These are phyloP conservation scores for Fusarium kyushuense DNA, from an alignment of 2,329 filamentous ascomycete genomes.

Conservation along the genomic window DNA sequence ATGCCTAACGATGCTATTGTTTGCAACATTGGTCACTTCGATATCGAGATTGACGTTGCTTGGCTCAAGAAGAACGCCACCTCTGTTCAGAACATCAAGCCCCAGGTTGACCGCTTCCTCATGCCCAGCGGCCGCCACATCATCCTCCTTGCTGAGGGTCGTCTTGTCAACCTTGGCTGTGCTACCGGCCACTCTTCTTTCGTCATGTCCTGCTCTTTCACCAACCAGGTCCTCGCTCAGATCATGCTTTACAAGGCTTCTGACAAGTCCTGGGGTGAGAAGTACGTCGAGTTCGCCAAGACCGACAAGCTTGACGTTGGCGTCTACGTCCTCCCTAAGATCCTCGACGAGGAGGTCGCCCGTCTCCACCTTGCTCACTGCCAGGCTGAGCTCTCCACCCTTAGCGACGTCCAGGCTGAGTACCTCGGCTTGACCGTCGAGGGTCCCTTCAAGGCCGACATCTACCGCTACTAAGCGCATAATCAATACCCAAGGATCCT, in stretches of 20 bases:
- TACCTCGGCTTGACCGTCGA: conserved; percentile 88
- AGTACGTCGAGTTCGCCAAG: conserved; percentile 97
- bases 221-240: conserved; percentile 99
- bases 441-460: conserved; percentile 95
- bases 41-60: conserved; percentile 99
- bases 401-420: conserved; percentile 88
- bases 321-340: conserved; percentile 96
- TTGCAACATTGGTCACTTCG: conserved; percentile 99
- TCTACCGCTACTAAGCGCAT: conserved; percentile 61
- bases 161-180: conserved; percentile 99
- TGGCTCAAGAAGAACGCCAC: conserved; percentile 98
- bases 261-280: conserved; percentile 87
- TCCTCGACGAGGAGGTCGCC: conserved; percentile 98
- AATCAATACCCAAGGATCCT: conserved; percentile 55
- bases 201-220: conserved; percentile 99
- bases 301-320: conserved; percentile 88
- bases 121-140: conserved; percentile 96
- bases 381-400: conserved; percentile 91
- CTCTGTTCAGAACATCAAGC: conserved; percentile 98
- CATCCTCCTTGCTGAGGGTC: conserved; percentile 97
- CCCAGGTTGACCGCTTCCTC: conserved; percentile 97
- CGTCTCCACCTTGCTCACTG: conserved; percentile 91
- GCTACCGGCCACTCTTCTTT: conserved; percentile 99
- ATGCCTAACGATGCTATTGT: conserved; percentile 99
- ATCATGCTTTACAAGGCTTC: conserved; percentile 97